phyloP scores from a whole-genome alignment of 495 filamentous ascomycete genomes.

The Neurospora sp. region DNA sequence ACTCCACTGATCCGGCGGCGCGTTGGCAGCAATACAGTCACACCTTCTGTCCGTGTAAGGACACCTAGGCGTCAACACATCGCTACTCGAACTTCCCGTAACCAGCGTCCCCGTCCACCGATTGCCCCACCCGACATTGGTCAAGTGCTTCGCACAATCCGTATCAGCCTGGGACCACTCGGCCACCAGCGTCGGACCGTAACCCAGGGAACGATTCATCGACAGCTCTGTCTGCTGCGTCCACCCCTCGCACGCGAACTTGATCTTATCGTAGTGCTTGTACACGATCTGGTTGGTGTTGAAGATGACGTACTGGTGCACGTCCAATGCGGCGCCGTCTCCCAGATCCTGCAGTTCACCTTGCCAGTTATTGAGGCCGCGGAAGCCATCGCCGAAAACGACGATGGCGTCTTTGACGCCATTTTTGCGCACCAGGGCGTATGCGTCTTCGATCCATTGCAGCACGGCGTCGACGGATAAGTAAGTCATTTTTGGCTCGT shows the following conservation, averaged over 20 bases:
- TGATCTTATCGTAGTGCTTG: slow-evolving; percentile 65
- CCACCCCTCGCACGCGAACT: slow-evolving; percentile 83
- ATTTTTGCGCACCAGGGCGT: slow-evolving; percentile 56
- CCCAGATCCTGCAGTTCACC: slow-evolving; percentile 45
- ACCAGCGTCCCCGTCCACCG: slow-evolving; percentile 78
- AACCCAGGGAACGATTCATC: slow-evolving; percentile 66
- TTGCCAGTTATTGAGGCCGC: slow-evolving; percentile 73
- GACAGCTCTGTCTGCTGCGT: slow-evolving; percentile 60
- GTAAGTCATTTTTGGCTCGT: slow-evolving; percentile 73
- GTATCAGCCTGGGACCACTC: slow-evolving; percentile 99
- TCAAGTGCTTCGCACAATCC: slow-evolving; percentile 80
- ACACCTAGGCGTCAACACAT: slow-evolving; percentile 56
- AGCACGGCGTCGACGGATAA: slow-evolving; percentile 50
- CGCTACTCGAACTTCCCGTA: slow-evolving; percentile 44
- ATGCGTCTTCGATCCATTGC: slow-evolving; percentile 58
- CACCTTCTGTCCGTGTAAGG: slow-evolving; percentile 56
- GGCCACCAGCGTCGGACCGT: slow-evolving; percentile 92
- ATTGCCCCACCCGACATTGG: slow-evolving; percentile 79
- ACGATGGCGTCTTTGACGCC: slow-evolving; percentile 53
- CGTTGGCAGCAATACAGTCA: slow-evolving; percentile 67
- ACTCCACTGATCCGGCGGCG: slow-evolving; percentile 55
- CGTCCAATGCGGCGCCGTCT: slow-evolving; percentile 65
- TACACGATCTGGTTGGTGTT: slow-evolving; percentile 63
- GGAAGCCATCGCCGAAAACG: slow-evolving; percentile 76
- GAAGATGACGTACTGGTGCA: slow-evolving; percentile 90